Evolutionary conservation across 495 filamentous ascomycete genomes (phyloP), one percentile per base, ranked within the genome.

Genomic region (Lophiotrema nucula): DNA sequence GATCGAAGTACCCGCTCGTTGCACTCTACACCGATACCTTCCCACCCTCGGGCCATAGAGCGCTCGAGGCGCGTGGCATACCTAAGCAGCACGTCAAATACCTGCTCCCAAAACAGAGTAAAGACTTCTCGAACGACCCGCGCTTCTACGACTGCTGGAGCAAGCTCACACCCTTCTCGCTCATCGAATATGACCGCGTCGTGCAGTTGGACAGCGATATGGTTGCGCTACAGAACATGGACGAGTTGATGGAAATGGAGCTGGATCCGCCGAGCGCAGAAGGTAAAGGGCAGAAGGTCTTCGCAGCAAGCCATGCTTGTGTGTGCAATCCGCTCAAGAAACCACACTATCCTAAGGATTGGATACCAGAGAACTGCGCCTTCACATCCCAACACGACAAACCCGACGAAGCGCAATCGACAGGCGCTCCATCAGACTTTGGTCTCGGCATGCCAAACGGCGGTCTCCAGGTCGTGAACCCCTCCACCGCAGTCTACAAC

Each of bases 131-230:
- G 57, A 77, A 85, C 38, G 88, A 92, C 66, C 76, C 80, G 43
- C 79, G 89, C 28, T 92, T 95, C 75, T 83, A 87, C 69, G 88
- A 91, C 62, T 86, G 83, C 78, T 95, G 89, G 88, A 86, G 76
- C 69, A 95, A 95, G 72, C 78, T 95, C n/a, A 82, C 82, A 15
- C 81, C 83, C 1, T 95, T 92, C 67, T 81, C 80, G 12, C 76
- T 92, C 6, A 71, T 72, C 12, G 80, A 88, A 60, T 92, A 88
- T 71, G 80, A 85, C 3, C 77, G 88, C 13, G 78, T 95, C 19
- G 82, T 91, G 16, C 83, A 86, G 68, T 78, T 95, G n/a, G 89
- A 95, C 70, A 84, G 83, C 63, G 89, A 95, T 70, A 95, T 92
- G 89, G 64, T 92, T 19, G 80, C 88, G 3, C 72, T 82, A 47